These are phyloP conservation scores for Corchorus olitorius DNA, from an alignment of 345 rosid species.

Conservation along the genomic window DNA sequence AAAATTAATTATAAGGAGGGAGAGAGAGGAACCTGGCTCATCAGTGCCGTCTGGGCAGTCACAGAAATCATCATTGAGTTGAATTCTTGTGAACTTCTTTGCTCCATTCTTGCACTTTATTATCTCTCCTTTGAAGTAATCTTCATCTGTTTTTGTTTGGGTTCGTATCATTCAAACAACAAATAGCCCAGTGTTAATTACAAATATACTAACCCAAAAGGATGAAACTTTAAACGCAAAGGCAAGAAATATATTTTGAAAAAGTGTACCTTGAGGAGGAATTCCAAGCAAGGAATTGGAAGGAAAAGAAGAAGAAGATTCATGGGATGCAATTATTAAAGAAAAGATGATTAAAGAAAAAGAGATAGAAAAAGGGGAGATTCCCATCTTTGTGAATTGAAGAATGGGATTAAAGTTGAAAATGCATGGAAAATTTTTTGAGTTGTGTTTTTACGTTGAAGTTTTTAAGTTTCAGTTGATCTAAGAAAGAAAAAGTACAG, in stretches of 20 bases:
- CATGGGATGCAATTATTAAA: conserved; percentile 39
- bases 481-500: background rate
- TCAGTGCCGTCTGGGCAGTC: conserved; percentile 72
- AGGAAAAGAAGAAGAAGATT: conserved; percentile 15
- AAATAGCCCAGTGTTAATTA: background rate
- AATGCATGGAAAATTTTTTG: background rate
- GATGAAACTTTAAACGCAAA: background rate
- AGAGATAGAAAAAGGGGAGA: background rate
- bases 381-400: background rate
- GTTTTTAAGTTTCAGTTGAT: background rate
- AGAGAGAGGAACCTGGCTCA: conserved; percentile 53
- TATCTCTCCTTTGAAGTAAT: conserved; percentile 41
- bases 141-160: conserved; percentile 39
- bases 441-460: background rate
- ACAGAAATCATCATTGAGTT: conserved; percentile 69
- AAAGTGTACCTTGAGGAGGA: conserved; percentile 51
- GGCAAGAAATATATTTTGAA: background rate
- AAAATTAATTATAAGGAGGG: background rate
- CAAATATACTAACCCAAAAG: background rate
- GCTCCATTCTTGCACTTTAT: conserved; percentile 64
- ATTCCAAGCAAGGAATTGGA: conserved; percentile 47
- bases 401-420: background rate
- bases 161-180: background rate
- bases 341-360: conserved; percentile 10
- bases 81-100: conserved; percentile 46